Evolutionary conservation across 192 early-diverging fungal genomes (phyloP).

Genomic region (Coemansia aciculifera): DNA sequence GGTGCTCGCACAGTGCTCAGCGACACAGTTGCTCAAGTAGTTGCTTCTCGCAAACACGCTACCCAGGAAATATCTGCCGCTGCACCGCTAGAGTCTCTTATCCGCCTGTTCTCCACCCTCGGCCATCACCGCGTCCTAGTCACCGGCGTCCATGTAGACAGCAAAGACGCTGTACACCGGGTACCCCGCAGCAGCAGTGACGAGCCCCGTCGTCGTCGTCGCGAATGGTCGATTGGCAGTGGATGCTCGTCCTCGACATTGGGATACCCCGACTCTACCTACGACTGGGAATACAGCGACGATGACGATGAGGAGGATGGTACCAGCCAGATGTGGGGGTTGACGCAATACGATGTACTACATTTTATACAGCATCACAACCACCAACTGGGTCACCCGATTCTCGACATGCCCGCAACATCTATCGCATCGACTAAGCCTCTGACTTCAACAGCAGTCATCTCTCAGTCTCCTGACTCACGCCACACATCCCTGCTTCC

Average conservation of each 20-base stretch:
- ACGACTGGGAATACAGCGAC: conserved; percentile 6
- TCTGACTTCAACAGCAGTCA: background rate
- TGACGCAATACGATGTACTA: conserved; percentile 54
- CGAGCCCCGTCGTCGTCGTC: background rate
- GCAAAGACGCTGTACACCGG: background rate
- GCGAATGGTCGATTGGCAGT: conserved; percentile 6
- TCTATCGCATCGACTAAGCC: background rate
- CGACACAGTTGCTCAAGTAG: conserved; percentile 35
- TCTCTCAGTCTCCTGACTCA: background rate
- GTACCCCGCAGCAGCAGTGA: background rate
- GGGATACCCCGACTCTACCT: background rate
- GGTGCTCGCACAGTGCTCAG: conserved; percentile 35
- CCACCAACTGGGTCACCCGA: conserved; percentile 32
- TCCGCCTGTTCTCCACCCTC: conserved; percentile 34
- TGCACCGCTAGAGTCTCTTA: conserved; percentile 36
- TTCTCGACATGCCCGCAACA: conserved; percentile 13
- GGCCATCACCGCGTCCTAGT: conserved; percentile 48
- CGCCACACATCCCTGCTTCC: background rate
- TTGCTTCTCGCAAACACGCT: conserved; percentile 44
- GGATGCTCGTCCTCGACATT: conserved; percentile 5
- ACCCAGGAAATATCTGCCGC: conserved; percentile 36
- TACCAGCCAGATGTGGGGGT: conserved; percentile 24
- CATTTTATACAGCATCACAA: conserved; percentile 56
- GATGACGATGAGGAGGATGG: conserved; percentile 11
- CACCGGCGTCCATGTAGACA: background rate